A percentile compares a stretch with the other conserved stretches of the same genome.
phyloP scores from a whole-genome alignment of 2,329 filamentous ascomycete species.

The Talaromyces albobiverticillius region DNA sequence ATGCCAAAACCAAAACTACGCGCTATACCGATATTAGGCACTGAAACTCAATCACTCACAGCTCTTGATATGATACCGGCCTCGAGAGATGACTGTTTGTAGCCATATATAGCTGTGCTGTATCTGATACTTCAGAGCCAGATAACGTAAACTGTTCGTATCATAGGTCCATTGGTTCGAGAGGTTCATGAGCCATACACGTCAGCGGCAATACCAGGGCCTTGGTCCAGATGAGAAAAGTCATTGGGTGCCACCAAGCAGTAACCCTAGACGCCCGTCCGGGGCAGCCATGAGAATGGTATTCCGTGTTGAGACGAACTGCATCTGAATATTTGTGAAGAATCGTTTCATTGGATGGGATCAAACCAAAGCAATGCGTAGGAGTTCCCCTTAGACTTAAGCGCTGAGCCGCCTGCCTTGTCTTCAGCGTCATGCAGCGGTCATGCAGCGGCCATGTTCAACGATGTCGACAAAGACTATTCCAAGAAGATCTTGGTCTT shows the following conservation, averaged over 20 bases:
- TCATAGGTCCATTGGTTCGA: neutral
- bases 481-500: no score
- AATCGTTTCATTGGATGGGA: neutral
- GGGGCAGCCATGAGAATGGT: neutral
- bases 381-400: neutral
- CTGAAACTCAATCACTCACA: neutral
- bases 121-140: no score
- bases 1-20: neutral
- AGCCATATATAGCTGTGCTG: neutral
- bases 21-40: neutral
- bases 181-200: no score
- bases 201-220: conserved; percentile 1
- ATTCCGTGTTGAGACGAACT: neutral
- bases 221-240: neutral
- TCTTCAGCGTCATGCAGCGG: neutral
- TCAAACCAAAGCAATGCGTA: neutral
- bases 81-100: neutral
- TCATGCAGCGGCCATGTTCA: no score
- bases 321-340: neutral
- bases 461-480: no score
- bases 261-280: neutral
- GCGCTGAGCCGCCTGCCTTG: neutral
- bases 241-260: neutral
- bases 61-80: neutral
- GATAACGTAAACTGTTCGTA: neutral